A percentile compares a stretch with the other conserved stretches of the same genome.
These are phyloP conservation scores for Debaryomyces maramus DNA, from an alignment of 805 yeast genomes.

Conservation along the genomic window DNA sequence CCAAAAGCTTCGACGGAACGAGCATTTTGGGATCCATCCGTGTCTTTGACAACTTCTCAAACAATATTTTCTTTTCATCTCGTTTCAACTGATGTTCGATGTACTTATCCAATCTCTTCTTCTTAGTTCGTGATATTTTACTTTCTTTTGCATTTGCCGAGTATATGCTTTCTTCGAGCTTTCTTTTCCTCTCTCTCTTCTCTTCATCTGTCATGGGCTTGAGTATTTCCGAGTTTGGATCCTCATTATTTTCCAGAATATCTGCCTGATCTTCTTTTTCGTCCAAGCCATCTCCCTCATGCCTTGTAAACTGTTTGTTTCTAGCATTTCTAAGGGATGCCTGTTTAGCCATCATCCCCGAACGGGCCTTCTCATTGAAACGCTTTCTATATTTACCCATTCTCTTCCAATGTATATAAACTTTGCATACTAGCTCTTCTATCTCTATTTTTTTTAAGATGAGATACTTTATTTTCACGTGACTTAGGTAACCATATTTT, in stretches of 20 bases:
- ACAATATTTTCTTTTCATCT: slow-evolving; percentile 78
- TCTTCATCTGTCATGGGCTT: slow-evolving; percentile 67
- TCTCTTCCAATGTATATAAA: not conserved
- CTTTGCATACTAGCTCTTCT: not conserved
- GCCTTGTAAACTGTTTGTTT: slow-evolving; percentile 64
- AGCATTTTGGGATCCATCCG: slow-evolving; percentile 69
- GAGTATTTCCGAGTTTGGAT: slow-evolving; percentile 61
- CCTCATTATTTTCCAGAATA: slow-evolving; percentile 21
- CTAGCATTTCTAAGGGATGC: slow-evolving; percentile 65
- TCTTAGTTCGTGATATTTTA: slow-evolving; percentile 69
- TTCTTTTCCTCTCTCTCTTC: slow-evolving; percentile 61
- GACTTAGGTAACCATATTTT: too few species aligned
- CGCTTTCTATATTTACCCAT: slow-evolving; percentile 85
- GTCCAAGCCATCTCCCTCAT: slow-evolving; percentile 41
- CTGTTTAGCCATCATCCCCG: slow-evolving; percentile 81
- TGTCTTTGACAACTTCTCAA: slow-evolving; percentile 69
- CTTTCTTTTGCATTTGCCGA: slow-evolving; percentile 57
- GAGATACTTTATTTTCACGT: too few species aligned
- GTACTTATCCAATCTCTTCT: slow-evolving; percentile 82
- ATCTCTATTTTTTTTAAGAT: slow-evolving; percentile 3
- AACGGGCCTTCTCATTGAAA: slow-evolving; percentile 81
- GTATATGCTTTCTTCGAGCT: slow-evolving; percentile 56
- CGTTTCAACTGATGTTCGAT: slow-evolving; percentile 86
- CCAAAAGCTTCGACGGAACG: slow-evolving; percentile 74
- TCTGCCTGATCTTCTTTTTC: slow-evolving; percentile 11